These are phyloP conservation scores for Petunia axillaris DNA, from an alignment of 257 asterid species.

Conservation along the genomic window DNA sequence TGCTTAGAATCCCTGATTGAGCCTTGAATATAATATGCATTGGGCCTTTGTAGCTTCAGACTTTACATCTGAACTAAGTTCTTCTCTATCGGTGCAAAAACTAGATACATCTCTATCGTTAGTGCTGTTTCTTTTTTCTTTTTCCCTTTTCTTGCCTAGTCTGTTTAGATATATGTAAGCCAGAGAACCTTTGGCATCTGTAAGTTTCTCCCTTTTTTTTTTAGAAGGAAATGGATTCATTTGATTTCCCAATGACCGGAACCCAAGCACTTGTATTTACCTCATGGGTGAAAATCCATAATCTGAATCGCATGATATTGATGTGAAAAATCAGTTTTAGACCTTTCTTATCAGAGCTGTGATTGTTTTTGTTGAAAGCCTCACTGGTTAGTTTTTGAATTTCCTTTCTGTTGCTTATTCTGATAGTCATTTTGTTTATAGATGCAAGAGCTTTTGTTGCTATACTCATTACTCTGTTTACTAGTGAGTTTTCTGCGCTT, in stretches of 20 bases:
- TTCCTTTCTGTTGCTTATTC: constrained; percentile 1
- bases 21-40: constrained; percentile 14
- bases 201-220: not conserved
- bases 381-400: constrained; percentile 14
- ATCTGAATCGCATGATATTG: not conserved
- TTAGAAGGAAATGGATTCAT: too few species aligned
- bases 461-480: not conserved
- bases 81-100: constrained; percentile 20
- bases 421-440: not conserved
- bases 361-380: constrained; percentile 4
- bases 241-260: too few species aligned
- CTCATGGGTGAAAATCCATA: not conserved
- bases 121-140: constrained; percentile 1
- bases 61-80: constrained; percentile 11
- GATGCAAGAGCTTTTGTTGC: not conserved
- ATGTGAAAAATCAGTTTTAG: not conserved
- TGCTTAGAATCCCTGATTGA: not conserved
- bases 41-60: not conserved
- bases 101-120: not conserved
- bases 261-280: not conserved
- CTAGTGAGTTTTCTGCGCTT: not conserved
- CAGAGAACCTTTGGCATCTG: not conserved
- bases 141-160: constrained; percentile 8
- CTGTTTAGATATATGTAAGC: constrained; percentile 11
- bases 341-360: not conserved